Evolutionary conservation across 495 filamentous ascomycete species (phyloP).

Genomic region (Neurospora discreta): DNA sequence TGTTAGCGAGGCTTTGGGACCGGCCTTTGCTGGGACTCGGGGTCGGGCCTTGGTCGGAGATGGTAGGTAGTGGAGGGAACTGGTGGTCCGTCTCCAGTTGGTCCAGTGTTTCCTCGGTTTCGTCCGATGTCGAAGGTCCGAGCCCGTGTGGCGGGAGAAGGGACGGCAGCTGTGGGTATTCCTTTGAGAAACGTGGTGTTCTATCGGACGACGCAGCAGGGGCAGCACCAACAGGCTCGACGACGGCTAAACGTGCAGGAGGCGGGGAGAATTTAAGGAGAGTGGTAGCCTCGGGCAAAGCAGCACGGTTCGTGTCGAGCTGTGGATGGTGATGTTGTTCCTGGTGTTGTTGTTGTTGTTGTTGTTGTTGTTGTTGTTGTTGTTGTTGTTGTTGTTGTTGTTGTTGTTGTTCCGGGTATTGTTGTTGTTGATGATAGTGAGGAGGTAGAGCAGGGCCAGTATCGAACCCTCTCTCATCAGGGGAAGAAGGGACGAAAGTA

Average conservation of each 20-base stretch:
- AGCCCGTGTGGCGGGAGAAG: neutral
- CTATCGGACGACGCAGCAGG: neutral
- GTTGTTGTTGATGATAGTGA: neutral
- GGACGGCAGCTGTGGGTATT: neutral
- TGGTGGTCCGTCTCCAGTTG: neutral
- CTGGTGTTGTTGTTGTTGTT: neutral
- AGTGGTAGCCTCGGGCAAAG: neutral
- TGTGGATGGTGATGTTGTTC: neutral
- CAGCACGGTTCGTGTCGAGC: neutral
- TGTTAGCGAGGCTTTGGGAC: conserved; percentile 21
- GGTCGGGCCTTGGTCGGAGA: conserved; percentile 10
- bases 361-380: neutral
- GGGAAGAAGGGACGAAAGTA: neutral
- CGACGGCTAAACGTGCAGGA: neutral
- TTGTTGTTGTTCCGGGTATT: neutral
- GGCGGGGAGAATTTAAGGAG: neutral
- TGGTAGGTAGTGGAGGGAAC: conserved; percentile 14
- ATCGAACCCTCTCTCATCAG: neutral
- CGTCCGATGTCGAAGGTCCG: neutral
- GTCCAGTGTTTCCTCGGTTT: neutral
- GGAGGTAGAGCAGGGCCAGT: neutral
- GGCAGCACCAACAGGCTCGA: neutral
- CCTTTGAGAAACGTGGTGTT: neutral
- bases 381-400: neutral
- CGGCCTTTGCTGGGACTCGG: conserved; percentile 20